phyloP scores from a whole-genome alignment of 2,329 filamentous ascomycete species.

The Colletotrichum simmondsii region DNA sequence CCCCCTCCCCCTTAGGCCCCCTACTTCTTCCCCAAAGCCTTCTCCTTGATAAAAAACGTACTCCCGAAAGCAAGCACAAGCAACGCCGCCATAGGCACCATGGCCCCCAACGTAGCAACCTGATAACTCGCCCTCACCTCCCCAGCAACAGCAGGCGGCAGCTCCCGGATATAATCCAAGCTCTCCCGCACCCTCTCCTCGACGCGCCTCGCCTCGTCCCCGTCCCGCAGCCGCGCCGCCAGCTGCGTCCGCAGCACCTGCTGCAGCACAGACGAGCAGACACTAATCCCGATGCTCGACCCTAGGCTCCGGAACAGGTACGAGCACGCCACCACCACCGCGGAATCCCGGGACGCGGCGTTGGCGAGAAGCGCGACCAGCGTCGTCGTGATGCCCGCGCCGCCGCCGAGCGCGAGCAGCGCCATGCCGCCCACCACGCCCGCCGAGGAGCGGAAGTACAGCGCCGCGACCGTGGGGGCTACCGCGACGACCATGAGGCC shows the following conservation, averaged over 20 bases:
- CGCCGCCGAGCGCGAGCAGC: constrained; percentile 54
- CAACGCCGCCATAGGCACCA: constrained; percentile 51
- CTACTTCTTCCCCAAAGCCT: constrained; percentile 55
- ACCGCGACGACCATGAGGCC: constrained; percentile 62
- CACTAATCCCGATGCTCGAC: constrained; percentile 79
- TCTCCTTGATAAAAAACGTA: constrained; percentile 67
- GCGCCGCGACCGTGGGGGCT: constrained; percentile 64
- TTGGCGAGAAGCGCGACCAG: constrained; percentile 80
- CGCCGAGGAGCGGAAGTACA: constrained; percentile 57
- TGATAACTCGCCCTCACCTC: constrained; percentile 77
- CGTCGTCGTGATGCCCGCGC: constrained; percentile 74
- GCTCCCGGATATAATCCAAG: constrained; percentile 73
- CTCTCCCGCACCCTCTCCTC: constrained; percentile 76
- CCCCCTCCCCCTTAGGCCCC: not conserved
- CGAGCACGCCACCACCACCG: constrained; percentile 80
- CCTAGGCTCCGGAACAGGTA: constrained; percentile 85
- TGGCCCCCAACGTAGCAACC: constrained; percentile 51
- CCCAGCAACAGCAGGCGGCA: constrained; percentile 68
- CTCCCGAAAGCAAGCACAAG: constrained; percentile 50
- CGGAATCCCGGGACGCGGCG: constrained; percentile 73
- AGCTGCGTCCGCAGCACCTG: constrained; percentile 71
- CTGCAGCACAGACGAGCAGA: constrained; percentile 78
- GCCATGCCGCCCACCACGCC: constrained; percentile 68
- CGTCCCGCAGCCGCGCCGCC: constrained; percentile 61
- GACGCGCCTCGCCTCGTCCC: constrained; percentile 71